Evolutionary conservation across 768 basidiomycete genomes (phyloP), one percentile per base, ranked within the genome.

Genomic region (Podaxis sp.): DNA sequence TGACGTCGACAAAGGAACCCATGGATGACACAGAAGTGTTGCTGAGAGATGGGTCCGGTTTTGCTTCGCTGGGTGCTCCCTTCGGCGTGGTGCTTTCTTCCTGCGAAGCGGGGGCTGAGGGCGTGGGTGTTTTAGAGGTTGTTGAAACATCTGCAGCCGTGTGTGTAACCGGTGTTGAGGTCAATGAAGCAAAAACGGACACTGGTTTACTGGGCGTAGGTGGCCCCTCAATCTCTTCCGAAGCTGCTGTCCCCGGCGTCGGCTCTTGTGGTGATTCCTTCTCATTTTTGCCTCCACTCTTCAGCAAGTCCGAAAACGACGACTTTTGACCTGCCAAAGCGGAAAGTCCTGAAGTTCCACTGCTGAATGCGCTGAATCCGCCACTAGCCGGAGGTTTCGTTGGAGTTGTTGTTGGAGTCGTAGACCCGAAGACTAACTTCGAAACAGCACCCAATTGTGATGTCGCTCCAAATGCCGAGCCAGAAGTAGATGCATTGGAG

Each of bases 231-330:
- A 35, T 48, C 10, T 36, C 52, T 21, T 55, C 60, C 3, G 46
- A 10, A 9, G 55, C 54, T 42, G 40, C 16, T 18, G 51, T 53
- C 18, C 40, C 47, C 48, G 55, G 52, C 32, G 57, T 59, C 1
- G 62, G 46, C 23, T 68, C 69, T 9, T 68, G 62, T 5, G 69
- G 63, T 36, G 69, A 62, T 36, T 66, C 73, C 57, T 69, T 67
- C 25, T 61, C 50, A 21, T 71, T 69, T 18, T 68, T 68, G 48
- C 72, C 74, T 47, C 66, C 74, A 14, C 64, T 69, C 67, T 84
- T 81, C 60, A 90, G 71, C 50, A 90, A 67, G 28, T 90, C 85
- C n/a, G 71, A 63, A 50, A 74, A 92, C 0, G 89, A 82, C 64
- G 79, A 82, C 37, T 75, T 73, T 1, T 73, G 71, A 0, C 73